A percentile compares a stretch with the other conserved stretches of the same genome.
These are phyloP conservation scores for Saprolegnia diclina DNA, from an alignment of 352 stramenopile genomes.

Conservation along the genomic window DNA sequence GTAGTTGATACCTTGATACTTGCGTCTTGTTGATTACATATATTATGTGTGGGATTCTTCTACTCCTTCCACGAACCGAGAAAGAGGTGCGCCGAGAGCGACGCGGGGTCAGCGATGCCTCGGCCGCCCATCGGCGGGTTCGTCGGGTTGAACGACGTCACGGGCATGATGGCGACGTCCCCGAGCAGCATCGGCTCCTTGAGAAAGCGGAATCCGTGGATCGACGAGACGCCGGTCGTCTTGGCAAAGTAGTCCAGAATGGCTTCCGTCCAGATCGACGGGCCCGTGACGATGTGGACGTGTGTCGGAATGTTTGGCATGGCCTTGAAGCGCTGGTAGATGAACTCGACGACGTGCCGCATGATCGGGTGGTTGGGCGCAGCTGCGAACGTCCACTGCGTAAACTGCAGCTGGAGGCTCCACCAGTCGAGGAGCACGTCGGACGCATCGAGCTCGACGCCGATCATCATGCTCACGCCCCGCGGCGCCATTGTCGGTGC, in stretches of 20 bases:
- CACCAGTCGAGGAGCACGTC: conserved; percentile 9
- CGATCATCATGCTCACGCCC: background rate
- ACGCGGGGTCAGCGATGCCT: background rate
- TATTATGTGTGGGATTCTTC: background rate
- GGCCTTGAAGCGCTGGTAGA: conserved; percentile 7
- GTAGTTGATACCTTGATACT: background rate
- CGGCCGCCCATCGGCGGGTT: background rate
- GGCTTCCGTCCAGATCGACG: conserved; percentile 7
- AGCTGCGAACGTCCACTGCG: conserved; percentile 8
- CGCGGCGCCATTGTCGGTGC: background rate
- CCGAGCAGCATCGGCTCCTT: background rate
- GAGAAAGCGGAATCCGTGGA: background rate
- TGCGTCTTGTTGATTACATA: background rate
- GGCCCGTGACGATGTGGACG: background rate
- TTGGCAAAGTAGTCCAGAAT: conserved; percentile 1
- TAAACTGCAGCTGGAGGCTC: background rate
- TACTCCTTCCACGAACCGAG: background rate
- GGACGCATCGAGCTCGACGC: conserved; percentile 2
- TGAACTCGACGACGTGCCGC: conserved; percentile 7
- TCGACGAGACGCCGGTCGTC: background rate
- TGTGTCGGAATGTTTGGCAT: background rate
- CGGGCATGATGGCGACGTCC: conserved; percentile 6
- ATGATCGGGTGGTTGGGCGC: background rate
- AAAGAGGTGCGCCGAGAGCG: background rate
- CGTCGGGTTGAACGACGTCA: conserved; percentile 8